A percentile compares a stretch with the other conserved stretches of the same genome.
Conservation (phyloP, 2,329 filamentous ascomycete genomes). For the Mollisiaceae sp. region DNA sequence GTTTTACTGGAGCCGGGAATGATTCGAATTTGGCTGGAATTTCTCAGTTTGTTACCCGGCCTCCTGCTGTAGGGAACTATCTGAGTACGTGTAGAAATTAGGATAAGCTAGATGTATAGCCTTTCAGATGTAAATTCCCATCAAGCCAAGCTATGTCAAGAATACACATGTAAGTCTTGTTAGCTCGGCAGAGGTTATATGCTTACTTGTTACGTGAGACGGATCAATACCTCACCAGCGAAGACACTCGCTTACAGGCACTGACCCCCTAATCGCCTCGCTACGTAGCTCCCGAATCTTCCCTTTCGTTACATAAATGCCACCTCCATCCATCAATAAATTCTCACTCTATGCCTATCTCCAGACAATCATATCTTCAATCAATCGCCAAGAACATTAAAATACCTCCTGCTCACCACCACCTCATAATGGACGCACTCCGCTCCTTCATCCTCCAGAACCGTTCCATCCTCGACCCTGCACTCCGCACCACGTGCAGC, state of each 20-base stretch:
- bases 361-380: background rate
- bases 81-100: constrained; percentile 18
- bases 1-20: constrained; percentile 47
- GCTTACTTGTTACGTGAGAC: background rate
- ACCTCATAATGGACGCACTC: background rate
- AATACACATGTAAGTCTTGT: background rate
- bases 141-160: background rate
- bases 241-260: background rate
- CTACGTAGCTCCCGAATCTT: too few relatives aligned
- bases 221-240: background rate
- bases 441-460: constrained; percentile 5
- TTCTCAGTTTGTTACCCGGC: too few relatives aligned
- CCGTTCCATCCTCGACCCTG: background rate
- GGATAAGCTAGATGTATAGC: background rate
- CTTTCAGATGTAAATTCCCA: too few relatives aligned
- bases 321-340: too few relatives aligned
- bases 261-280: background rate
- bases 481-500: background rate
- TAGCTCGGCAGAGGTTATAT: too few relatives aligned
- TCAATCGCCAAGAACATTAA: background rate
- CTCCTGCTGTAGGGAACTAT: constrained; percentile 27
- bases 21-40: constrained; percentile 39
- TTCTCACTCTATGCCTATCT: too few relatives aligned
- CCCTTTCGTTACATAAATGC: too few relatives aligned
- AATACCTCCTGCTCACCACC: background rate